phyloP scores from a whole-genome alignment of 2,329 filamentous ascomycete genomes.

The Coleophoma crateriformis region DNA sequence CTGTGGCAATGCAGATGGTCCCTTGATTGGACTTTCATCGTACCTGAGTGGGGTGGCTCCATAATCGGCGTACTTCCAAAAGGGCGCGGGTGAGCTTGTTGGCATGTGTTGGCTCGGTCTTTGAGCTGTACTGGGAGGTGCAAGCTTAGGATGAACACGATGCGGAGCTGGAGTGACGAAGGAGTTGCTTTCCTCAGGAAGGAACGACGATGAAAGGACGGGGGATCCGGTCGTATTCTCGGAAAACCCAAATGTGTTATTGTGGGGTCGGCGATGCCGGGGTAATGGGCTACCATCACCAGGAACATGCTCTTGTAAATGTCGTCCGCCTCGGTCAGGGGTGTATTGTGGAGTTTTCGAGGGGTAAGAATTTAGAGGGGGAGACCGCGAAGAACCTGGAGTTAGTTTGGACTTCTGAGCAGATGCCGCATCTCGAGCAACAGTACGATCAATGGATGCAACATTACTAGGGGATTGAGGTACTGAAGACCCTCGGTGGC shows the following conservation, averaged over 20 bases:
- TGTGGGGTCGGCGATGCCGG: slow-evolving; percentile 40
- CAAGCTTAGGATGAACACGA: slow-evolving; percentile 67
- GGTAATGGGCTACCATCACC: slow-evolving; percentile 57
- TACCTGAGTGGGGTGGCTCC: slow-evolving; percentile 64
- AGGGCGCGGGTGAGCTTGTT: slow-evolving; percentile 77
- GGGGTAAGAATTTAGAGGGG: slow-evolving; percentile 43
- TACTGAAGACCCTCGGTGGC: slow-evolving; percentile 62
- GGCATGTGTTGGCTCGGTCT: slow-evolving; percentile 81
- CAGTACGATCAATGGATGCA: slow-evolving; percentile 55
- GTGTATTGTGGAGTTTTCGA: slow-evolving; percentile 43
- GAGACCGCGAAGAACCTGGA: slow-evolving; percentile 43
- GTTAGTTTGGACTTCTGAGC: slow-evolving; percentile 52
- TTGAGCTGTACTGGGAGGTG: slow-evolving; percentile 75
- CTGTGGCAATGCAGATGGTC: slow-evolving; percentile 29
- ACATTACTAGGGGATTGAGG: slow-evolving; percentile 59
- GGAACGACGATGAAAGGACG: slow-evolving; percentile 55
- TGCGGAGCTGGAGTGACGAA: slow-evolving; percentile 70
- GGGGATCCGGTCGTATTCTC: slow-evolving; percentile 51
- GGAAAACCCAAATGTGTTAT: slow-evolving; percentile 39
- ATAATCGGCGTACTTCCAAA: slow-evolving; percentile 82
- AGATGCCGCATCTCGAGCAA: slow-evolving; percentile 44
- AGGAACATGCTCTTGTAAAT: slow-evolving; percentile 19
- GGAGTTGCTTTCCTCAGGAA: slow-evolving; percentile 53
- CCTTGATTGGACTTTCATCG: slow-evolving; percentile 55
- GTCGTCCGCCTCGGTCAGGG: slow-evolving; percentile 46